These are phyloP conservation scores for Tremella fuciformis DNA, from an alignment of 768 basidiomycete species.

Conservation along the genomic window DNA sequence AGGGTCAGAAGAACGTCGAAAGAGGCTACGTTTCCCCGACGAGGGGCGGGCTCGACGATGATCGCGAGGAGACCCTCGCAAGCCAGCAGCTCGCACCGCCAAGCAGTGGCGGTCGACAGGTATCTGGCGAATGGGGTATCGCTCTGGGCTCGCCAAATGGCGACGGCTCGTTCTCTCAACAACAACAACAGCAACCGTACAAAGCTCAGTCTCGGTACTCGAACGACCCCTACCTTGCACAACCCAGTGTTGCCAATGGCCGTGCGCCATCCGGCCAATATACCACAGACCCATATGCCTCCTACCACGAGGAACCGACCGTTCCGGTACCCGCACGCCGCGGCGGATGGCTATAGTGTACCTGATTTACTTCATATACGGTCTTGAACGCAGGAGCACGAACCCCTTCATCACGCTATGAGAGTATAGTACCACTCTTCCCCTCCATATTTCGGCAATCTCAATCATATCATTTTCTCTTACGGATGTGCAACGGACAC, in stretches of 20 bases:
- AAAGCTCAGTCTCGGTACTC: constrained; percentile 5
- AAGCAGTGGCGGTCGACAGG: neutral
- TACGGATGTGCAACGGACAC: too few relatives aligned
- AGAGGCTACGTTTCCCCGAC: neutral
- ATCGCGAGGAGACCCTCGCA: constrained; percentile 5
- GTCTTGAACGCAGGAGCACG: neutral
- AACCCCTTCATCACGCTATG: neutral
- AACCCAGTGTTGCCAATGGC: neutral
- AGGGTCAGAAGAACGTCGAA: neutral
- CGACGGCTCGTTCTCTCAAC: constrained; percentile 17
- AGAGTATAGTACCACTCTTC: too few relatives aligned
- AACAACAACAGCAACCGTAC: constrained; percentile 9
- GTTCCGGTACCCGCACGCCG: neutral
- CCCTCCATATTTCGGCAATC: too few relatives aligned
- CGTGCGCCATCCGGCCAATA: constrained; percentile 30
- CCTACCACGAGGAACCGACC: constrained; percentile 28
- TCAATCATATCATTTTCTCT: too few relatives aligned
- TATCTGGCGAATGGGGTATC: constrained; percentile 44
- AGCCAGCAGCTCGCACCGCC: neutral
- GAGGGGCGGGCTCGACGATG: neutral
- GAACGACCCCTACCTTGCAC: constrained; percentile 30
- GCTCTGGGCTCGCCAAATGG: constrained; percentile 32
- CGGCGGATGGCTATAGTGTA: constrained; percentile 1
- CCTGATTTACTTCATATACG: neutral
- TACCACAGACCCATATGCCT: constrained; percentile 35